Conservation (phyloP, 2,329 filamentous ascomycete species). For the Monilinia polystroma region DNA sequence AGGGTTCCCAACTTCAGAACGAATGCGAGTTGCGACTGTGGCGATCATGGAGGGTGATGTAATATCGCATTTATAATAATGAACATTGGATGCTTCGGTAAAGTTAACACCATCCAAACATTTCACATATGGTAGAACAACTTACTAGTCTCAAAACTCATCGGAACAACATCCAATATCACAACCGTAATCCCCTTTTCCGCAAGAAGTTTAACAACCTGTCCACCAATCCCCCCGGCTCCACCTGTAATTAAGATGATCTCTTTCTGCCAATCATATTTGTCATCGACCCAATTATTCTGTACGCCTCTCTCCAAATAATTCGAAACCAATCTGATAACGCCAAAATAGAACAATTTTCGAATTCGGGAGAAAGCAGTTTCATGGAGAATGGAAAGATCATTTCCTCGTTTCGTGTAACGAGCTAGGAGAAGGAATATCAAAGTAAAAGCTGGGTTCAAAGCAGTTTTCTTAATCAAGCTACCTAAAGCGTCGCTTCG, state of each 20-base stretch:
- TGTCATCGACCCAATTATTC: constrained; percentile 53
- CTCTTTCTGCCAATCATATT: constrained; percentile 66
- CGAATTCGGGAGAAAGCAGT: constrained; percentile 53
- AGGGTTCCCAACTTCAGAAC: constrained; percentile 58
- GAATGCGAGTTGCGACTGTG: constrained; percentile 52
- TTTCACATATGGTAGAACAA: constrained; percentile 17
- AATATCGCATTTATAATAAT: constrained; percentile 70
- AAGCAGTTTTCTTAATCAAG: constrained; percentile 57
- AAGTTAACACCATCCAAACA: neutral
- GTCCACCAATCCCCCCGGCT: constrained; percentile 68
- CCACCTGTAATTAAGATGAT: constrained; percentile 74
- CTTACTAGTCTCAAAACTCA: constrained; percentile 54
- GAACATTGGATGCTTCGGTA: constrained; percentile 52
- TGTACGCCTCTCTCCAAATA: constrained; percentile 52
- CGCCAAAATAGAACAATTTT: constrained; percentile 52
- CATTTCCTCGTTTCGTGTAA: constrained; percentile 61
- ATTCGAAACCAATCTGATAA: constrained; percentile 49
- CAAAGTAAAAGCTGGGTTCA: constrained; percentile 65
- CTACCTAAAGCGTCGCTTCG: constrained; percentile 59
- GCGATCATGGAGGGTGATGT: constrained; percentile 56
- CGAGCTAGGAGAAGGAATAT: constrained; percentile 62
- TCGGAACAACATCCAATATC: constrained; percentile 66
- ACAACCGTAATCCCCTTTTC: constrained; percentile 65
- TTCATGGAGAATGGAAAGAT: constrained; percentile 54
- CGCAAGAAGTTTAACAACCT: constrained; percentile 64